A percentile compares a stretch with the other conserved stretches of the same genome.
These are phyloP conservation scores for Solanum tarapatanum DNA, from an alignment of 257 asterid genomes.

Conservation along the genomic window DNA sequence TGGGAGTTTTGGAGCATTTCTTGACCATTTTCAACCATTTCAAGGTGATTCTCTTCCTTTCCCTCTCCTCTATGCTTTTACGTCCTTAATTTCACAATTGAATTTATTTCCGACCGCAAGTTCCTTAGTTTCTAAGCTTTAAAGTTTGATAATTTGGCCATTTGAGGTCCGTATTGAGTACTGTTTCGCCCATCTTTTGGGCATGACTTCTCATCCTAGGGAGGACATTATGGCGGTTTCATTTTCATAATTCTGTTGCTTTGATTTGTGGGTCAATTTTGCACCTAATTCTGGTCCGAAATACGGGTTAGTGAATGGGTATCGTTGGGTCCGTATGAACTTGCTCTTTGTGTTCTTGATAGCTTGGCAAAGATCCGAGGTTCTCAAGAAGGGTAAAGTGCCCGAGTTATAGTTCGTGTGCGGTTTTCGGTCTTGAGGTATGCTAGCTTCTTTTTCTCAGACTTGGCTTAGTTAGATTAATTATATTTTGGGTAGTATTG, in stretches of 20 bases:
- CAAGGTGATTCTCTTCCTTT: neutral
- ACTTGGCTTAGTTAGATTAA: neutral
- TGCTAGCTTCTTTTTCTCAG: neutral
- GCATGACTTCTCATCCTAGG: neutral
- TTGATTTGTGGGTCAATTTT: neutral
- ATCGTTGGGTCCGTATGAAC: too few relatives aligned
- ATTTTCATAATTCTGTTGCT: neutral
- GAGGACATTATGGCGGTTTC: neutral
- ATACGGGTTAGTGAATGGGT: neutral
- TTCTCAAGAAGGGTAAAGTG: neutral
- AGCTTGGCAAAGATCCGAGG: neutral
- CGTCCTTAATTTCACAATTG: too few relatives aligned
- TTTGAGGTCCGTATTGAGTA: neutral
- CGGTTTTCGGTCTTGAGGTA: neutral
- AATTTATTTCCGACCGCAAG: neutral
- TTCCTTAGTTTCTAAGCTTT: neutral
- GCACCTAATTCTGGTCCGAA: neutral
- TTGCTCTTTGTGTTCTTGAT: neutral
- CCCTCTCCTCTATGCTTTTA: neutral
- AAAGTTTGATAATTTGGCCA: neutral
- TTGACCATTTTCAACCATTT: neutral
- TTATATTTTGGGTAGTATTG: neutral
- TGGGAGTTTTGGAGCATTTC: neutral
- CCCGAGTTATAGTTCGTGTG: neutral
- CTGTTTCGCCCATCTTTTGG: neutral